A percentile compares a stretch with the other conserved stretches of the same genome.
phyloP scores from a whole-genome alignment of 768 basidiomycete species.

The Leccinellum albellum region DNA sequence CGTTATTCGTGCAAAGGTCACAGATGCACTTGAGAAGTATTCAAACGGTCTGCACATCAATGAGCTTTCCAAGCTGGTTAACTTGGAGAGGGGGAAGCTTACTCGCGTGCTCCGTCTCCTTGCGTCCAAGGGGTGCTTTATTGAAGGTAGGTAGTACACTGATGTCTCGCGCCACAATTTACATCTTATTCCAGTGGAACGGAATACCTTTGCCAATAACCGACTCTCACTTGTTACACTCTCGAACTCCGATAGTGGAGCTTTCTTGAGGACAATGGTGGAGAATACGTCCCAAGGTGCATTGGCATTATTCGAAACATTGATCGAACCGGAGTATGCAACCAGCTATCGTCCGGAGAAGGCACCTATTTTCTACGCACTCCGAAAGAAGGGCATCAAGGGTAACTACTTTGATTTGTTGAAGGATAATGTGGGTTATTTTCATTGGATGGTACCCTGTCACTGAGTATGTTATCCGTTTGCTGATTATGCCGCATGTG shows the following conservation, averaged over 20 bases:
- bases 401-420: constrained; percentile 23
- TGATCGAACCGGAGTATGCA: constrained; percentile 25
- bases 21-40: background rate
- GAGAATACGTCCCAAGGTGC: constrained; percentile 15
- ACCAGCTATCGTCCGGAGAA: constrained; percentile 19
- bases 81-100: background rate
- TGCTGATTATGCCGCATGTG: background rate
- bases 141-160: constrained; percentile 18
- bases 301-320: constrained; percentile 19
- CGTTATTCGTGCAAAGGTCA: constrained; percentile 3
- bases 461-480: background rate
- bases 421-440: constrained; percentile 15
- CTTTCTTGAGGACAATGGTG: constrained; percentile 2
- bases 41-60: background rate
- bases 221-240: constrained; percentile 29
- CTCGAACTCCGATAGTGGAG: constrained; percentile 9
- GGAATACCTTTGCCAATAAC: constrained; percentile 20
- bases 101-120: constrained; percentile 30
- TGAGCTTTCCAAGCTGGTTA: background rate
- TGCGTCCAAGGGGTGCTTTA: constrained; percentile 29
- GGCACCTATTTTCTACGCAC: constrained; percentile 21
- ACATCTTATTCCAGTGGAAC: constrained; percentile 13
- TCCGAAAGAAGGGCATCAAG: constrained; percentile 10
- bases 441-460: background rate
- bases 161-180: background rate